These are phyloP conservation scores for Aspergillus puulaauensis DNA, from an alignment of 2,329 filamentous ascomycete genomes.

Conservation along the genomic window DNA sequence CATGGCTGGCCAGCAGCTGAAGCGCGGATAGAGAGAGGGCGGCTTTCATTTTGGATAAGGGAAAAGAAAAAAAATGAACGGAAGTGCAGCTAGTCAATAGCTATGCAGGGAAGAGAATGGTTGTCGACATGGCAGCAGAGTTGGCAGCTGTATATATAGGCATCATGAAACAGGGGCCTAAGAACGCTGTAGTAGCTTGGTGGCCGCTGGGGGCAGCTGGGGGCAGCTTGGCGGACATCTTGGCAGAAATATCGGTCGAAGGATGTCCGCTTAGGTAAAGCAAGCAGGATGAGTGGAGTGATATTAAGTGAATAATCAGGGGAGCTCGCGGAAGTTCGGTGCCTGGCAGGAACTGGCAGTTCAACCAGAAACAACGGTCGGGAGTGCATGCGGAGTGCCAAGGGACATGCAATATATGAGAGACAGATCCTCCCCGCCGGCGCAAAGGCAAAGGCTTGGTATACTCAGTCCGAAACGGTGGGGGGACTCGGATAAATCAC, in stretches of 20 bases:
- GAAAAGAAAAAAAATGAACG: background rate
- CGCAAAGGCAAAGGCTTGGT: background rate
- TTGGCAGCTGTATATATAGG: background rate
- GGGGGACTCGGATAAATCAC: background rate
- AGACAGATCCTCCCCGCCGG: background rate
- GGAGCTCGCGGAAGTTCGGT: background rate
- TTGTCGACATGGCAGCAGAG: background rate
- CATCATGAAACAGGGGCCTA: background rate
- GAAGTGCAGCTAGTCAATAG: conserved; percentile 9
- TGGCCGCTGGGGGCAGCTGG: no score
- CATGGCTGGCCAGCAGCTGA: conserved; percentile 20
- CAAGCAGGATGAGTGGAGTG: background rate
- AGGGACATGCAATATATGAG: background rate
- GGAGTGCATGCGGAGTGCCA: background rate
- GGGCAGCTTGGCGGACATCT: no score
- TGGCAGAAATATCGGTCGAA: background rate
- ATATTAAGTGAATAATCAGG: background rate
- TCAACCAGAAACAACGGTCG: no score
- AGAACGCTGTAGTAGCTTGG: no score
- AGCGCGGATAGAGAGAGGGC: conserved; percentile 14
- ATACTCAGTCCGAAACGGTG: conserved; percentile 1
- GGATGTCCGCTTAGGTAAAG: background rate
- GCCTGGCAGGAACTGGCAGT: no score
- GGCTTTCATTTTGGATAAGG: conserved; percentile 11
- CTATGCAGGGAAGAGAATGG: background rate